Evolutionary conservation across 2,329 filamentous ascomycete genomes (phyloP).

Genomic region (Penicillium digitatum): DNA sequence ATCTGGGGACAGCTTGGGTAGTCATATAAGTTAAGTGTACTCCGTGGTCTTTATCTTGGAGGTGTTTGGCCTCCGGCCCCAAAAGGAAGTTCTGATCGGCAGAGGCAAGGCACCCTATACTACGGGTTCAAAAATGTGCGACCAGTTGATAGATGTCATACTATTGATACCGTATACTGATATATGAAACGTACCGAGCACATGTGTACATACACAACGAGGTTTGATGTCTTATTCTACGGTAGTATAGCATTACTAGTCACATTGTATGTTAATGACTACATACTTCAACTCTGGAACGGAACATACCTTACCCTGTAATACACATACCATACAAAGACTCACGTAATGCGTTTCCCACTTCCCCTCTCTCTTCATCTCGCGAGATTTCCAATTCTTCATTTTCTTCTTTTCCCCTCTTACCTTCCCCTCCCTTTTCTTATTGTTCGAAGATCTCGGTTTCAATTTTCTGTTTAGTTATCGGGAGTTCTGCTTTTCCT

Average conservation of each 20-base stretch:
- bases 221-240: not conserved
- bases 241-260: too few relatives aligned
- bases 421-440: conserved; percentile 23
- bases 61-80: not conserved
- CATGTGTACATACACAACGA: not conserved
- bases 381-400: conserved; percentile 25
- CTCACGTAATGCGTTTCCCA: conserved; percentile 12
- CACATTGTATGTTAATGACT: too few relatives aligned
- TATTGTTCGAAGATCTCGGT: conserved; percentile 26
- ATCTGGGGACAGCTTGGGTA: conserved; percentile 1
- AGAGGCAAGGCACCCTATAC: conserved; percentile 1
- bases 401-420: conserved; percentile 20
- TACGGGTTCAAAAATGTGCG: not conserved
- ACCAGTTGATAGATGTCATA: not conserved
- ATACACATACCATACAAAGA: conserved; percentile 5
- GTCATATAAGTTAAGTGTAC: too few relatives aligned
- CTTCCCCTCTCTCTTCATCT: conserved; percentile 20
- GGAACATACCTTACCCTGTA: conserved; percentile 6
- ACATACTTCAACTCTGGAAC: not conserved
- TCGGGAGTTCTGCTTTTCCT: conserved; percentile 27
- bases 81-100: not conserved
- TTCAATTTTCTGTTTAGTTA: conserved; percentile 24
- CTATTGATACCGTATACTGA: not conserved
- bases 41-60: not conserved
- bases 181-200: not conserved